These are phyloP conservation scores for Tylopilus sp. DNA, from an alignment of 1,284 basidiomycete genomes.

Conservation along the genomic window DNA sequence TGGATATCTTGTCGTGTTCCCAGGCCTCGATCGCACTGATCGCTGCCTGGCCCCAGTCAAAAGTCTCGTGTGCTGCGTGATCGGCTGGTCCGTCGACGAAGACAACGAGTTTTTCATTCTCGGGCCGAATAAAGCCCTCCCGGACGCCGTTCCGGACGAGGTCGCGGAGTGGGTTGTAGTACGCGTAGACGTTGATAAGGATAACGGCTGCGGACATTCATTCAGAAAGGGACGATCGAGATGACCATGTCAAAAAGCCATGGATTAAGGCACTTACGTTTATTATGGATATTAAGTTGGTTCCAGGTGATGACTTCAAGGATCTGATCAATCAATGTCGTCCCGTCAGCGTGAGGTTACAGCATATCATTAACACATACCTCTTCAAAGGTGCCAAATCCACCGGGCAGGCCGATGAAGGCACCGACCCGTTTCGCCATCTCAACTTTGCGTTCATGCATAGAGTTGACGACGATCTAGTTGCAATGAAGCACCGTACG, in stretches of 20 bases:
- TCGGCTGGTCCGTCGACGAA: slow-evolving; percentile 81
- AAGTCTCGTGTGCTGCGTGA: slow-evolving; percentile 63
- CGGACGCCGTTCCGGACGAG: slow-evolving; percentile 75
- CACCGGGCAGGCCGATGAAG: slow-evolving; percentile 91
- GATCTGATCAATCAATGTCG: slow-evolving; percentile 56
- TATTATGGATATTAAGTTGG: slow-evolving; percentile 89
- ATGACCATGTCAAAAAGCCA: slow-evolving; percentile 4
- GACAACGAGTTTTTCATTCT: slow-evolving; percentile 69
- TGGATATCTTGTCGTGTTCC: slow-evolving; percentile 50
- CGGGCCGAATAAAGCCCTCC: slow-evolving; percentile 80
- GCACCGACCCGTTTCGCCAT: slow-evolving; percentile 86
- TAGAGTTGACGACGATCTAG: slow-evolving; percentile 82
- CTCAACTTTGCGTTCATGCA: slow-evolving; percentile 93
- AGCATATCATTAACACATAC: slow-evolving; percentile 47
- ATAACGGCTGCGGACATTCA: slow-evolving; percentile 69
- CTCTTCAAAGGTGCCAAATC: slow-evolving; percentile 95
- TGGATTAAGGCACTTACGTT: slow-evolving; percentile 65
- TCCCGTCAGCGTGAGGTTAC: slow-evolving; percentile 13
- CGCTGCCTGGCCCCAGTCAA: slow-evolving; percentile 84
- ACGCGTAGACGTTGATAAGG: slow-evolving; percentile 84
- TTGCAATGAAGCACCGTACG: slow-evolving; percentile 3
- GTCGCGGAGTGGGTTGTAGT: slow-evolving; percentile 82
- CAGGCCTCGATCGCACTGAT: slow-evolving; percentile 75
- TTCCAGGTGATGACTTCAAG: slow-evolving; percentile 94
- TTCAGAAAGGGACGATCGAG: background rate